Evolutionary conservation across 2,329 filamentous ascomycete genomes (phyloP), one percentile per base, ranked within the genome.

Genomic region (Curvularia lunata): DNA sequence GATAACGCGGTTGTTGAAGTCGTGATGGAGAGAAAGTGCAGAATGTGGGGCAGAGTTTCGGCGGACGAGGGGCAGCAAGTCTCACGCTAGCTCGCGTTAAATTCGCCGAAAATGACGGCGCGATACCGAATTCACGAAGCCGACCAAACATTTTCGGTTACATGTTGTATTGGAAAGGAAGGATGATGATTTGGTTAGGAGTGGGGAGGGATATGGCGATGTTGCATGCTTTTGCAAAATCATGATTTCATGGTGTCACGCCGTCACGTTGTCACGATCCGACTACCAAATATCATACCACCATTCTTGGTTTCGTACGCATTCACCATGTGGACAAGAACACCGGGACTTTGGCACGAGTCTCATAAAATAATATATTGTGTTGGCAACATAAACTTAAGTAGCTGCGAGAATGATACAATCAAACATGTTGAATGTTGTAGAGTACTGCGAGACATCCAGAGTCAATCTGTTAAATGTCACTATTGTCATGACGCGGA

Each of bases 31-130:
- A 62, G 50, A 60, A 65, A 48, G 59, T 60, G 54, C 57, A 54
- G 27, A 54, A 56, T 55, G 65, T 60, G 61, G 63, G 58, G 56
- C 58, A 61, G 59, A 59, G 60, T 65, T 63, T 57, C 62, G 52
- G 59, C 50, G 42, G 56, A 37, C 54, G 64, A 63, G 63, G 57
- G 58, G 57, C 48, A 59, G 45, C 52, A 54, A 55, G 53, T 41
- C 45, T 50, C 58, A 37, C 64, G 62, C 65, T 68, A 66, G 48
- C n/a, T 48, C 38, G 19, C 30, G 43, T 25, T 47, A 54, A 28
- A 43, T 48, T 13, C 30, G 45, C 54, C 54, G 51, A 49, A 19
- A 47, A 32, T 12, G 21, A 54, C 27, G 52, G 23, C 30, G 37
- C 42, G n/a, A 47, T 18, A n/a, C 23, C 52, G 30, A 45, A 42